These are phyloP conservation scores for Coelastrella sp. DNA, from an alignment of 139 green algal genomes.

Conservation along the genomic window DNA sequence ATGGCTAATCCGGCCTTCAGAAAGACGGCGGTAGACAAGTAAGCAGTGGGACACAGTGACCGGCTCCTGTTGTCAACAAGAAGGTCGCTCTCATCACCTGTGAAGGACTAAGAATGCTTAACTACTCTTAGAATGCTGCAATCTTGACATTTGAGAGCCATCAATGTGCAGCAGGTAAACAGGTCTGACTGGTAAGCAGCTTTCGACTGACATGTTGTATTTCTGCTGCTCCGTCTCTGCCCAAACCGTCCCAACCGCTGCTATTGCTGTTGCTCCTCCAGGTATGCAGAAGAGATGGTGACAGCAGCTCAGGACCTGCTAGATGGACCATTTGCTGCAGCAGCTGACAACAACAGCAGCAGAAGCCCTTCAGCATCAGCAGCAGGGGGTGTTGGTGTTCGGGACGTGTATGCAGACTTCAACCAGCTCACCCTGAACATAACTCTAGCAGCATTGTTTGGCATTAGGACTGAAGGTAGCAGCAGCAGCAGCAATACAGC, in stretches of 20 bases:
- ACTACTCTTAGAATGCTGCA: no score
- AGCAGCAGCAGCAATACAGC: constrained; percentile 35
- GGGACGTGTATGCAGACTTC: constrained; percentile 74
- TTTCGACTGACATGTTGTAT: no score
- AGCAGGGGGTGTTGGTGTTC: constrained; percentile 7
- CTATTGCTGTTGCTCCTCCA: not conserved
- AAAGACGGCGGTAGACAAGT: constrained; percentile 72
- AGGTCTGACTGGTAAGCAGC: no score
- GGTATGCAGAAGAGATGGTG: constrained; percentile 69
- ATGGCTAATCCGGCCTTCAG: constrained; percentile 90
- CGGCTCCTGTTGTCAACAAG: not conserved
- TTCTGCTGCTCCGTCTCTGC: no score
- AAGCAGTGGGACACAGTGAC: constrained; percentile 23
- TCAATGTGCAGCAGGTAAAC: no score
- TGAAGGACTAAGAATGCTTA: no score
- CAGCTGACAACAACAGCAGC: constrained; percentile 34
- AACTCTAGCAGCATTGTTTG: constrained; percentile 86
- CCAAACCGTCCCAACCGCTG: not conserved
- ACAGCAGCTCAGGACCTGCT: constrained; percentile 55
- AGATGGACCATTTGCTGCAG: constrained; percentile 22
- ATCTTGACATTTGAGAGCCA: no score
- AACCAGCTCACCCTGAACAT: constrained; percentile 89
- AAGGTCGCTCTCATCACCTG: no score
- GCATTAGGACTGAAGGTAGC: constrained; percentile 39
- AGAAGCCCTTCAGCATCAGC: not conserved